Evolutionary conservation across 805 yeast genomes (phyloP), one percentile per base, ranked within the genome.

Genomic region (Ogataea ganodermae): DNA sequence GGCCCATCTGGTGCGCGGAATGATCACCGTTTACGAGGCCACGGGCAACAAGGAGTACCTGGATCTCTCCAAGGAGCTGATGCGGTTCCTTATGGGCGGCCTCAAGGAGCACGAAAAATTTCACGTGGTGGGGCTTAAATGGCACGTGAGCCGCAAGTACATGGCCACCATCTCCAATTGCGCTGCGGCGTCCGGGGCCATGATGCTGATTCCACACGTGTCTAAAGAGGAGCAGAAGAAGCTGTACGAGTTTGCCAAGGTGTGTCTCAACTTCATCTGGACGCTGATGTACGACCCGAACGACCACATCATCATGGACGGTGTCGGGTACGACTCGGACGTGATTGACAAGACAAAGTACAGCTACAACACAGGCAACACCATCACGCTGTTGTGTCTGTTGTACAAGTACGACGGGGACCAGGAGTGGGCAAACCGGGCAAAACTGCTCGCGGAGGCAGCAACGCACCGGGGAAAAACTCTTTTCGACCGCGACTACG

Each of bases 1-100:
- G 57, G 90, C 89, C 1, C 90, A 84, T 60, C 80, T 83, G n/a
- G 84, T 84, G 17, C 72, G 81, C 57, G 84, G 83, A 6, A 69
- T 82, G 61, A 69, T 84, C 50, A 74, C 83, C 3, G 86, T 86
- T 3, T 83, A 79, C 59, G 89, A 83, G 59, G 87, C 80, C 23
- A 82, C 89, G 2, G 79, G 78, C 2, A 75, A 80, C 50, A 69
- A 69, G 56, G 66, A 67, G 42, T 82, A 72, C 59, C 68, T 84
- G 53, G 80, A 79, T 55, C 70, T 71, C 49, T 86, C 83, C 8
- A 70, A 80, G 43, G 85, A 80, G 49, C 69, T 81, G 60, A 81
- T 78, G 48, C 60, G 81, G 40, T 83, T 83, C 57, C 65, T 84
- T 51, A 80, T 83, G 83, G 81, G 84, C n/a, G 89, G 89, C 20